Evolutionary conservation across 2,329 filamentous ascomycete species (phyloP).

Genomic region (Cladosporium halotolerans): DNA sequence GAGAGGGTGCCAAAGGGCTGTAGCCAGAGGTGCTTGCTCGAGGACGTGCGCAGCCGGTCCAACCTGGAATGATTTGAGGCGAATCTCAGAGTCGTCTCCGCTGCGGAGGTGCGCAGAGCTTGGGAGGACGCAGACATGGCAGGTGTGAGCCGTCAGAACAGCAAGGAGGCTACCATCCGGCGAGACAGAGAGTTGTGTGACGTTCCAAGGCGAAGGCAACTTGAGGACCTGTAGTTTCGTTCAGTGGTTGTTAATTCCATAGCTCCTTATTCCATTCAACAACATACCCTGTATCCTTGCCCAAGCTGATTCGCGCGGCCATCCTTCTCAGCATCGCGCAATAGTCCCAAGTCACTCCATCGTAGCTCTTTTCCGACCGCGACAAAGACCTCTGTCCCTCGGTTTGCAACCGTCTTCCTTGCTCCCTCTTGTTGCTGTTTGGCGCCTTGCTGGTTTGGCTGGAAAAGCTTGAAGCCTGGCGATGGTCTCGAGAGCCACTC

Average conservation of each 20-base stretch:
- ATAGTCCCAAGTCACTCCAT: constrained; percentile 76
- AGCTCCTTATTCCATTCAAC: not conserved
- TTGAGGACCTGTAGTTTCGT: constrained; percentile 57
- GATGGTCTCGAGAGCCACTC: constrained; percentile 76
- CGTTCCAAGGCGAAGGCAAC: constrained; percentile 71
- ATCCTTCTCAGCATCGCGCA: constrained; percentile 55
- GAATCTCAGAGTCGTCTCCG: constrained; percentile 61
- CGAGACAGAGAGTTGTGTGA: constrained; percentile 78
- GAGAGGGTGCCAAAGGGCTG: constrained; percentile 86
- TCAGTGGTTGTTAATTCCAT: not conserved
- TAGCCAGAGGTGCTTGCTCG: constrained; percentile 71
- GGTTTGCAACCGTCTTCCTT: constrained; percentile 62
- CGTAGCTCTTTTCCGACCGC: constrained; percentile 84
- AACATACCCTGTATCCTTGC: constrained; percentile 20
- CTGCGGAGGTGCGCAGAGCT: constrained; percentile 69
- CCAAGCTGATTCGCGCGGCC: constrained; percentile 8
- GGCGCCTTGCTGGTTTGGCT: constrained; percentile 27
- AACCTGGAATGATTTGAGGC: constrained; percentile 82
- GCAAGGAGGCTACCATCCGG: constrained; percentile 77
- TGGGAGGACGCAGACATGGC: constrained; percentile 81
- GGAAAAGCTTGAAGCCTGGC: constrained; percentile 73
- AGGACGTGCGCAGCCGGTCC: constrained; percentile 88
- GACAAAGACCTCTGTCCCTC: constrained; percentile 83
- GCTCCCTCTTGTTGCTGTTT: constrained; percentile 32
- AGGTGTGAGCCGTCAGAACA: constrained; percentile 77